phyloP scores from a whole-genome alignment of 2,329 filamentous ascomycete species.

The Aspergillus sp. region DNA sequence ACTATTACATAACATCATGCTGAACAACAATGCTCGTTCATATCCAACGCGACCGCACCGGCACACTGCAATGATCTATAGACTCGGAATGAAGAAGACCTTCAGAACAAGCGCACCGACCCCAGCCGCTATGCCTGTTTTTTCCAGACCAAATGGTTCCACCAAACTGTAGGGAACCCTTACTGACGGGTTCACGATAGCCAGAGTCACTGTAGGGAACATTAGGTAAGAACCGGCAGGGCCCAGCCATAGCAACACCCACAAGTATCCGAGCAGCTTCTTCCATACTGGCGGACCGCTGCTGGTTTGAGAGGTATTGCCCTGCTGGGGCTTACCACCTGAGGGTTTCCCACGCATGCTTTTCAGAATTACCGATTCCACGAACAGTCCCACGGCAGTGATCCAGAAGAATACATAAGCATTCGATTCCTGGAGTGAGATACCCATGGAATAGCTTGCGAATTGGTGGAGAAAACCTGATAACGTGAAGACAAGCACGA shows the following conservation, averaged over 20 bases:
- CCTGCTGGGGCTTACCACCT: neutral
- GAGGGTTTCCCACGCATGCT: neutral
- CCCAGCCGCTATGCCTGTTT: neutral
- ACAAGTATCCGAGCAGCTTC: neutral
- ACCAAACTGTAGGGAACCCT: neutral
- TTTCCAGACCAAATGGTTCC: neutral
- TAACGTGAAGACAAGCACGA: slow-evolving; percentile 21
- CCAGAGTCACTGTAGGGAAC: neutral
- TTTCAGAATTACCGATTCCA: neutral
- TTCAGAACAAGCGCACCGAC: neutral
- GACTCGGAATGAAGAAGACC: neutral
- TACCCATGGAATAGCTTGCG: slow-evolving; percentile 8
- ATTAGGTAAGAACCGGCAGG: neutral
- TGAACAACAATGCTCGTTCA: too few relatives aligned
- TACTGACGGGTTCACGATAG: neutral
- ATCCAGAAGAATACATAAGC: slow-evolving; percentile 16
- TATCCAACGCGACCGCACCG: too few relatives aligned
- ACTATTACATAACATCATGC: too few relatives aligned
- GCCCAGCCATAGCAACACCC: neutral
- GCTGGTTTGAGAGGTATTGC: neutral
- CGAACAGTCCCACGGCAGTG: neutral
- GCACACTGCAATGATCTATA: neutral
- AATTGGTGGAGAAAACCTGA: slow-evolving; percentile 20
- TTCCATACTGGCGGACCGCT: neutral
- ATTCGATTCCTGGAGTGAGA: slow-evolving; percentile 10